phyloP scores from a whole-genome alignment of 2,329 filamentous ascomycete species.

The Aspergillus spinulosporus region DNA sequence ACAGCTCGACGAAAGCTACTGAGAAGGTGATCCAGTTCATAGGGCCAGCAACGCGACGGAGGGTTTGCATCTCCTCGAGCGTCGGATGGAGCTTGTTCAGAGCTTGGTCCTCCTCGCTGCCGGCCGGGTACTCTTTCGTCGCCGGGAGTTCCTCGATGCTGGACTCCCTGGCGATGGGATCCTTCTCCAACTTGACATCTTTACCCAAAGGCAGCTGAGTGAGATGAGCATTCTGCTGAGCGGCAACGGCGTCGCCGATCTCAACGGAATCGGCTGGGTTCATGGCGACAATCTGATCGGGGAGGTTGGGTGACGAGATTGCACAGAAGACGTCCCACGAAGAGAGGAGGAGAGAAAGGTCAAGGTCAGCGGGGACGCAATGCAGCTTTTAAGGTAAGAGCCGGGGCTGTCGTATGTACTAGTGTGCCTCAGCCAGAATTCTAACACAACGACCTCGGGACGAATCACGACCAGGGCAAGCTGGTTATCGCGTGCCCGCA shows the following conservation, averaged over 20 bases:
- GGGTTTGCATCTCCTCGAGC: slow-evolving; percentile 34
- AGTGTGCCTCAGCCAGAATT: background rate
- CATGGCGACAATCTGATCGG: slow-evolving; percentile 7
- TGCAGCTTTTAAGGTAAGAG: slow-evolving; percentile 8
- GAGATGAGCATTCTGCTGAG: background rate
- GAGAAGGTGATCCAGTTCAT: slow-evolving; percentile 68
- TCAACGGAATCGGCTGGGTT: slow-evolving; percentile 2
- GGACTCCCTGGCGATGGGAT: slow-evolving; percentile 1
- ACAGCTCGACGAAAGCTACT: slow-evolving; percentile 71
- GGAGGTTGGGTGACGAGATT: background rate
- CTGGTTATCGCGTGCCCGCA: slow-evolving; percentile 4
- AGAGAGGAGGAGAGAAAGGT: background rate
- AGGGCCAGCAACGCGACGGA: slow-evolving; percentile 39
- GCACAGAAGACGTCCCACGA: background rate
- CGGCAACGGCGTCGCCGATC: slow-evolving; percentile 7
- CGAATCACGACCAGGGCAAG: background rate
- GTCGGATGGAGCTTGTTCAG: slow-evolving; percentile 28
- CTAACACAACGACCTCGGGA: background rate
- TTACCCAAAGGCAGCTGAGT: background rate
- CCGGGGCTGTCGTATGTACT: background rate
- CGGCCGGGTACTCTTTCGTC: slow-evolving; percentile 1
- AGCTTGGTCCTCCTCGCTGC: slow-evolving; percentile 1
- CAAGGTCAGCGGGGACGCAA: slow-evolving; percentile 3
- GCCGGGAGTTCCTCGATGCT: slow-evolving; percentile 1
- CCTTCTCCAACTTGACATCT: background rate